Base-by-base conservation (phyloP, 768 basidiomycete genomes). In the Coprinopsis cinerea region DNA sequence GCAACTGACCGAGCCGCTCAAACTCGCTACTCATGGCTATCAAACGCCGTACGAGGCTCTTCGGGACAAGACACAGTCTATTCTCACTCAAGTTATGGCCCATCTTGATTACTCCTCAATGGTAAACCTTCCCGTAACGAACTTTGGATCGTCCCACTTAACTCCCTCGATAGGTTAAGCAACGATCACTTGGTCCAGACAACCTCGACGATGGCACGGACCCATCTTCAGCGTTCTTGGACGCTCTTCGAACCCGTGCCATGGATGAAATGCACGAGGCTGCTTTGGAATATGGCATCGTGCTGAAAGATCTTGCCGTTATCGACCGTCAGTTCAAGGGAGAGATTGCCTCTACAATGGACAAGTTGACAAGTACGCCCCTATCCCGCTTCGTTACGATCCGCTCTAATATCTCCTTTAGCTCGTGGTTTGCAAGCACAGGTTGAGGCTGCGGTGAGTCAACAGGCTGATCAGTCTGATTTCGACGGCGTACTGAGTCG, bases 251-350 rank as follows among this genome's bases (percentile, higher is more conserved):
- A 20, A 88, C 83, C 3, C 81, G 85, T 34, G 90, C 89, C 6
- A 88, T 91, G 85, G 90, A 92, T 60, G 89, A 92, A 49, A 78
- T 92, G 71, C 84, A 87, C 49, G 71, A 81, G 48, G 89, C 87
- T 18, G 87, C 89, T 2, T 64, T 86, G 35, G 88, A 90, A 59
- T 92, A 92, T 55, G 90, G 90, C 5, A 92, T 91, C 44, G 68
- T 85, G 28, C 64, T 92, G 43, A 88, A 88, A 65, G 89, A 92
- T 54, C 78, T 91, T 83, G 89, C 88, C 48, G 89, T 92, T 48
- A 91, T 91, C 51, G 88, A 91, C 61, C 73, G 89, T 25, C 85
- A 90, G 57, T 92, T 92, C 73, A 91, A 92, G 71, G 88, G 88
- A 51, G 88, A 92, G 59, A 89, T 90, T 55, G 89, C 87, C 1